phyloP scores from a whole-genome alignment of 2,329 filamentous ascomycete genomes.

The Ceratocystis cubensis region DNA sequence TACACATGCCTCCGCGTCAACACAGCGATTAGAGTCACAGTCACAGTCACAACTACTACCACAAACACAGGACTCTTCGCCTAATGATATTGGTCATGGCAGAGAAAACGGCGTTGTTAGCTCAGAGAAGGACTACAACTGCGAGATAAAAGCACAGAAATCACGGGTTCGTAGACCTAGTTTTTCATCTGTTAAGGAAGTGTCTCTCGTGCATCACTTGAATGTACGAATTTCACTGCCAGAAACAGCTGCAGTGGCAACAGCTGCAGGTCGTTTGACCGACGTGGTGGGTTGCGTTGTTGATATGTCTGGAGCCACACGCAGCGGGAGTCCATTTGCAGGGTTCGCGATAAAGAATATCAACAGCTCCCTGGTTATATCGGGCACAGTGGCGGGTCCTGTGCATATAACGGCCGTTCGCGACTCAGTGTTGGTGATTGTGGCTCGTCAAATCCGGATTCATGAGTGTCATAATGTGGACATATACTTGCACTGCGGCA shows the following conservation, averaged over 20 bases:
- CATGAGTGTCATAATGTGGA: slow-evolving; percentile 73
- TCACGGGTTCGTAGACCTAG: slow-evolving; percentile 44
- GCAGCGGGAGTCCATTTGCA: slow-evolving; percentile 50
- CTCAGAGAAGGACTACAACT: slow-evolving; percentile 40
- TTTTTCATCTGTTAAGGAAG: slow-evolving; percentile 47
- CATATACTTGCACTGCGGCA: slow-evolving; percentile 69
- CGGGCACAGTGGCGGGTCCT: slow-evolving; percentile 65
- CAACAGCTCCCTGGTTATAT: slow-evolving; percentile 57
- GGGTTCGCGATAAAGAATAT: slow-evolving; percentile 57
- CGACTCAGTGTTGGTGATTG: slow-evolving; percentile 64
- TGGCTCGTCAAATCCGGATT: slow-evolving; percentile 80
- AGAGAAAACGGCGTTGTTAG: not conserved
- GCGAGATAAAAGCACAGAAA: slow-evolving; percentile 37
- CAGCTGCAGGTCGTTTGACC: slow-evolving; percentile 60
- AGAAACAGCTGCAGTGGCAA: slow-evolving; percentile 54
- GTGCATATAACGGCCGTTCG: slow-evolving; percentile 67
- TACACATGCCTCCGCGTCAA: slow-evolving; percentile 29
- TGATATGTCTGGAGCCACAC: slow-evolving; percentile 60
- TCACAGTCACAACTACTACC: not conserved
- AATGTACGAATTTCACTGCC: slow-evolving; percentile 68
- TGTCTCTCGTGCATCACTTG: slow-evolving; percentile 55
- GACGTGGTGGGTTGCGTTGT: slow-evolving; percentile 60
- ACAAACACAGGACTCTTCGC: not conserved
- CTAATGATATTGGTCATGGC: slow-evolving; percentile 25
- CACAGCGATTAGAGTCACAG: not conserved